Percentiles rank a stretch among this genome's conserved stretches.
These are phyloP conservation scores for Sugiyamaella marilandica DNA, from an alignment of 805 yeast genomes.

Conservation along the genomic window DNA sequence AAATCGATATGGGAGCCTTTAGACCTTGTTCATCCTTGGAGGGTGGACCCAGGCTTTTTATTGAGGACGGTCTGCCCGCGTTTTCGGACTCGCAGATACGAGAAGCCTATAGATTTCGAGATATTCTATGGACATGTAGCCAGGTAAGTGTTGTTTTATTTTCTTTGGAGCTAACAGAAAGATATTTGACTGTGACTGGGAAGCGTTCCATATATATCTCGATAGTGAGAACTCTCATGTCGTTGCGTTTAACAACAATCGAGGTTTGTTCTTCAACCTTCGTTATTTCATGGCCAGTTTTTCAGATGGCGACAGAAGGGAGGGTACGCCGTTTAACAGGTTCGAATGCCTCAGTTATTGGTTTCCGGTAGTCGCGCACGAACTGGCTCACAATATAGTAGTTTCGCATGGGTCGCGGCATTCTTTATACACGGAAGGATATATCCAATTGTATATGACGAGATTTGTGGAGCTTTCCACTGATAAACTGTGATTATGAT, in stretches of 20 bases:
- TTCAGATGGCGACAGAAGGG: background rate
- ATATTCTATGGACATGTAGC: conserved; percentile 12
- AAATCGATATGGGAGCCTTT: too few relatives aligned
- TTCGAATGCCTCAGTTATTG: conserved; percentile 30
- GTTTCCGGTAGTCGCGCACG: conserved; percentile 38
- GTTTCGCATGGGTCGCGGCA: conserved; percentile 34
- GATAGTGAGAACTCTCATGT: conserved; percentile 21
- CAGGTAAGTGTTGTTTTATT: conserved; percentile 6
- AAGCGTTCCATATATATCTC: conserved; percentile 28
- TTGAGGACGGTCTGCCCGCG: background rate
- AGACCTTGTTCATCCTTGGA: background rate
- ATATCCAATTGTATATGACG: conserved; percentile 29
- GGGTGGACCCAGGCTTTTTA: conserved; percentile 7
- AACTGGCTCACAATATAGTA: conserved; percentile 37
- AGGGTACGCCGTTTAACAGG: conserved; percentile 9
- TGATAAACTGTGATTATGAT: background rate
- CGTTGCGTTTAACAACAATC: conserved; percentile 37
- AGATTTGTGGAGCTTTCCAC: conserved; percentile 14
- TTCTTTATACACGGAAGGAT: conserved; percentile 31
- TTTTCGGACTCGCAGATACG: conserved; percentile 9
- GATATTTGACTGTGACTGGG: conserved; percentile 24
- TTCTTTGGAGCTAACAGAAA: conserved; percentile 6
- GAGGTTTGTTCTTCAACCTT: conserved; percentile 37
- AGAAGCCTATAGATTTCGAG: conserved; percentile 17
- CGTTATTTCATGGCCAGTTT: conserved; percentile 21